Base-by-base conservation (phyloP, 495 filamentous ascomycete species). In the Daldinia decipiens region DNA sequence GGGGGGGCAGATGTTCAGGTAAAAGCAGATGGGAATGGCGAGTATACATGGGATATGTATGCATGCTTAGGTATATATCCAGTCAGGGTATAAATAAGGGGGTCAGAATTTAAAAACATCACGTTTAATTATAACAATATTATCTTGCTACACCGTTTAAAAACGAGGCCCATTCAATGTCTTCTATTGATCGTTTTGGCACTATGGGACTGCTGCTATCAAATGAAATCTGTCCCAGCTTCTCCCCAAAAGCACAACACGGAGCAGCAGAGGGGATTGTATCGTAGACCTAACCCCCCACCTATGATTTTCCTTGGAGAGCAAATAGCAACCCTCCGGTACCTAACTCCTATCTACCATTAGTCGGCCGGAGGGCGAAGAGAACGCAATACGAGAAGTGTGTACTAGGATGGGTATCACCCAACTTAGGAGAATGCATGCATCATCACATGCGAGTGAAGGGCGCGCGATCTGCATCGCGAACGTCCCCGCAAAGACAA, bases 341-440 rank as follows among this genome's bases (percentile, higher is more conserved):
- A 40, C 27, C 47, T 59, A 55, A 57, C 65, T 64, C 60, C n/a
- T 61, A 65, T 64, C 60, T 72, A 56, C 58, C 36, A 59, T 62
- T 39, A 34, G 60, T 55, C 55, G 31, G 21, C 50, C 55, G 13
- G 24, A 57, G 31, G 45, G 54, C 50, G 29, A 32, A 38, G 34
- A 32, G 45, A 72, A 51, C 65, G 39, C 55, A 52, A 58, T 24
- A 53, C 36, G 55, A 68, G 55, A 52, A 65, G 1, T 43, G 26
- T 61, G 34, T 32, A 72, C 60, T 39, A 57, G 12, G 60, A 65
- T 65, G 38, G 64, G 64, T 68, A 67, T 72, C 60, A 21, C 64
- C 70, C 64, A 65, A 51, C 60, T 68, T 55, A 60, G 31, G 17
- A 71, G 57, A 72, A 68, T 64, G 64, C 55, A 63, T 64, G 54